These are phyloP conservation scores for Hypericum perforatum DNA, from an alignment of 345 rosid species.

Conservation along the genomic window DNA sequence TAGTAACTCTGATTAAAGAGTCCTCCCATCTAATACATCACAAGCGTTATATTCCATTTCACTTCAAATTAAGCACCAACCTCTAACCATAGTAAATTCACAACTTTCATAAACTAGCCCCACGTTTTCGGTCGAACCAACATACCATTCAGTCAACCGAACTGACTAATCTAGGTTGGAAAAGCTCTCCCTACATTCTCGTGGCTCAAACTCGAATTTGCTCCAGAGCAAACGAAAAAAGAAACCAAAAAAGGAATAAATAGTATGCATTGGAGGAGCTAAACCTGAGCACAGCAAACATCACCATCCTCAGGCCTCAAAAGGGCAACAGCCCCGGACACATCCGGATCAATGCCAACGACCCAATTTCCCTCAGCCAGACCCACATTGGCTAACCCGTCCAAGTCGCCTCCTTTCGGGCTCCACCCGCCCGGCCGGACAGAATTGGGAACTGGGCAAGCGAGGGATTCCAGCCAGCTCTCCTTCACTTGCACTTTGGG, in stretches of 20 bases:
- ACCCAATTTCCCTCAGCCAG: conserved; percentile 30
- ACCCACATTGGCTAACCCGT: conserved; percentile 15
- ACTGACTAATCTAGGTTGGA: too few relatives aligned
- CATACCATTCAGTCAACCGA: too few relatives aligned
- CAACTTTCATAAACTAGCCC: too few relatives aligned
- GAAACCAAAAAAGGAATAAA: not conserved
- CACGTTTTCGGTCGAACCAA: too few relatives aligned
- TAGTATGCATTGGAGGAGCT: not conserved
- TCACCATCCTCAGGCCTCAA: conserved; percentile 33
- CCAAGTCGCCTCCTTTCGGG: not conserved
- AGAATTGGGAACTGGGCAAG: conserved; percentile 22
- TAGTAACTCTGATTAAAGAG: too few relatives aligned
- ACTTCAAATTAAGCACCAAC: too few relatives aligned
- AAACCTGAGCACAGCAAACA: conserved; percentile 57
- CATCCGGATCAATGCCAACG: conserved; percentile 76
- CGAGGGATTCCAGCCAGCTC: conserved; percentile 58
- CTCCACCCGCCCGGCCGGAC: not conserved
- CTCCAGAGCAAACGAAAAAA: not conserved
- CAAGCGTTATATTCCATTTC: too few relatives aligned
- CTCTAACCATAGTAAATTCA: too few relatives aligned
- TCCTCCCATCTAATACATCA: too few relatives aligned
- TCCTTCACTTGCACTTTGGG: conserved; percentile 27
- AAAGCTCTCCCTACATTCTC: too few relatives aligned
- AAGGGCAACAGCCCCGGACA: conserved; percentile 70
- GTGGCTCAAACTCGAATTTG: too few relatives aligned